Conservation (phyloP, 495 filamentous ascomycete species). For the Aspergillus coremiiformis region DNA sequence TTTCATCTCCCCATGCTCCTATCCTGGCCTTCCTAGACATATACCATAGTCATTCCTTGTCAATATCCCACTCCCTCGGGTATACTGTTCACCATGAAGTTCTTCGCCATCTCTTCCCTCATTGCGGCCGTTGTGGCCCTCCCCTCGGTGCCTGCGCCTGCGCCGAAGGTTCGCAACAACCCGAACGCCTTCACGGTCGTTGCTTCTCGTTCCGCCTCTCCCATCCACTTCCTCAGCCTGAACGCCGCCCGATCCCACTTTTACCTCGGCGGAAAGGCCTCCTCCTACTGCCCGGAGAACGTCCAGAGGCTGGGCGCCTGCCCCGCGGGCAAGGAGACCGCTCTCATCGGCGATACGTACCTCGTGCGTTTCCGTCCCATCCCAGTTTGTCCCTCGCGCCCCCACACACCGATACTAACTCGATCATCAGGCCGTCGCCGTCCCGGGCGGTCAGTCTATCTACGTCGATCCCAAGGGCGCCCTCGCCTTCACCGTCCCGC, state of each 20-base stretch:
- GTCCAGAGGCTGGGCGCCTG: conserved; percentile 17
- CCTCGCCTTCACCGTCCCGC: conserved; percentile 52
- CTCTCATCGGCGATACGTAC: conserved; percentile 26
- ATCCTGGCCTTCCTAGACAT: too few relatives aligned
- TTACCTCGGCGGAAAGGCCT: conserved; percentile 33
- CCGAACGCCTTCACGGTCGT: conserved; percentile 26
- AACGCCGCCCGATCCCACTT: conserved; percentile 33
- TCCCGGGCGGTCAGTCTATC: conserved; percentile 59
- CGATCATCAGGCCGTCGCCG: conserved; percentile 37
- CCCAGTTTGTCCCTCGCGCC: neutral
- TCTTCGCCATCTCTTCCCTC: conserved; percentile 4
- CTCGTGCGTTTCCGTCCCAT: conserved; percentile 21
- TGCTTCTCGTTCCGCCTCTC: conserved; percentile 33
- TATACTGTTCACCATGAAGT: conserved; percentile 3
- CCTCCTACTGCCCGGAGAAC: conserved; percentile 32
- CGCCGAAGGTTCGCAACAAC: neutral
- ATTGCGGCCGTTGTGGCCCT: neutral
- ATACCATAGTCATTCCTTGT: too few relatives aligned
- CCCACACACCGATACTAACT: neutral
- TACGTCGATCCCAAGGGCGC: conserved; percentile 52
- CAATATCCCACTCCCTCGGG: neutral
- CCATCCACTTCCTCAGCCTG: conserved; percentile 36
- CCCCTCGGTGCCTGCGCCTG: neutral
- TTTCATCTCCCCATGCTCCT: neutral
- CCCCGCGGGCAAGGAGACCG: conserved; percentile 38